phyloP scores from a whole-genome alignment of 2,329 filamentous ascomycete species.

The Acrocalymma vagum region DNA sequence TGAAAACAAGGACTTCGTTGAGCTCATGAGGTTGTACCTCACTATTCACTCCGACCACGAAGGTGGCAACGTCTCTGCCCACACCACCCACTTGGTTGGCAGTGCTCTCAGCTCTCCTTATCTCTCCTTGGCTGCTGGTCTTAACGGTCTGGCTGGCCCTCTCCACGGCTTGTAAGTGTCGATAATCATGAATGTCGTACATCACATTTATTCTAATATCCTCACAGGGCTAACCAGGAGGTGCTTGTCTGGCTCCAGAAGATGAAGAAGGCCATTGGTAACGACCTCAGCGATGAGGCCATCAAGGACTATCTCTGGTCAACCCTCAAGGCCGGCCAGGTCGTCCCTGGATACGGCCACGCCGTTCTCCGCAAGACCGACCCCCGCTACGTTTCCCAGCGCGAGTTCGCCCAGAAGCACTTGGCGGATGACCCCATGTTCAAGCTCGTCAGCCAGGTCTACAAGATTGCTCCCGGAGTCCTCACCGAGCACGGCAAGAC shows the following conservation, averaged over 20 bases:
- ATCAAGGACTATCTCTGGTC: conserved; percentile 99
- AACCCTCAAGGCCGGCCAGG: conserved; percentile 92
- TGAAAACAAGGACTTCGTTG: conserved; percentile 94
- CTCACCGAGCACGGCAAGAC: conserved; percentile 99
- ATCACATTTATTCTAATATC: no score
- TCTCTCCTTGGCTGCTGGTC: conserved; percentile 93
- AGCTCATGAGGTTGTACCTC: conserved; percentile 98
- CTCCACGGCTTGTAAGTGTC: conserved; percentile 82
- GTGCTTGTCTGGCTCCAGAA: conserved; percentile 98
- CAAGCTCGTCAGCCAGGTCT: conserved; percentile 99
- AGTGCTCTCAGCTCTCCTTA: conserved; percentile 96
- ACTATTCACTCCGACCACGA: conserved; percentile 99
- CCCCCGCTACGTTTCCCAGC: conserved; percentile 97
- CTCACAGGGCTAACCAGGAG: conserved; percentile 86
- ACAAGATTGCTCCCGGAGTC: conserved; percentile 99
- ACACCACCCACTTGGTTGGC: conserved; percentile 98
- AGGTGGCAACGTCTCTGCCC: conserved; percentile 97
- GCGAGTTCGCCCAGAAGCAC: conserved; percentile 93
- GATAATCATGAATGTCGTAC: conserved; percentile 1
- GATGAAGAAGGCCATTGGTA: conserved; percentile 96
- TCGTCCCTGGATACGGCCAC: conserved; percentile 98
- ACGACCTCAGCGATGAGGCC: conserved; percentile 93
- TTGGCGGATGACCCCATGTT: conserved; percentile 98
- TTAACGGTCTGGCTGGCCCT: conserved; percentile 97
- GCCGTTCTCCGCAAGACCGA: conserved; percentile 99